Conservation (phyloP, 257 asterid genomes). For the Salvia splendens region DNA sequence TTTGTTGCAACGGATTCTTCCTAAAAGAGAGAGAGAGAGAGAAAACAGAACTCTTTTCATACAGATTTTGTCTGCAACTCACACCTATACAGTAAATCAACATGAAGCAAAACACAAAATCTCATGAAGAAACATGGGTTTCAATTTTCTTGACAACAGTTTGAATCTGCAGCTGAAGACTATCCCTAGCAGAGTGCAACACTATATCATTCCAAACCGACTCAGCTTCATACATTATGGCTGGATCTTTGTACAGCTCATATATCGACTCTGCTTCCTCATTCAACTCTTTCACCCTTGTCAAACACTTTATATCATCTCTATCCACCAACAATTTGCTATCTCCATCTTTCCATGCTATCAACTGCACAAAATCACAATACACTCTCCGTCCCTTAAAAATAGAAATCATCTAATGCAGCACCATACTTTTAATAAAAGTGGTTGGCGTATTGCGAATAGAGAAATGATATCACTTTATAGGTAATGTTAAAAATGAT, state of each 20-base stretch:
- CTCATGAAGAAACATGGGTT: constrained; percentile 10
- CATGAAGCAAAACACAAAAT: background rate
- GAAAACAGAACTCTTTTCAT: too few relatives aligned
- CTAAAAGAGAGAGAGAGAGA: too few relatives aligned
- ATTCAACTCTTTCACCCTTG: constrained; percentile 57
- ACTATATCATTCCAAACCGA: constrained; percentile 74
- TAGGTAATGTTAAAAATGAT: too few relatives aligned
- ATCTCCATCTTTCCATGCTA: constrained; percentile 90
- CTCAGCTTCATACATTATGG: constrained; percentile 38
- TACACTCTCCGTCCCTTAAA: too few relatives aligned
- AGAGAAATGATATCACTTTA: too few relatives aligned
- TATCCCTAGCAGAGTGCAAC: constrained; percentile 48
- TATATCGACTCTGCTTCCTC: constrained; percentile 77
- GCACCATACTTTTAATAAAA: too few relatives aligned
- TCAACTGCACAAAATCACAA: constrained; percentile 48
- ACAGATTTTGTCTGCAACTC: too few relatives aligned
- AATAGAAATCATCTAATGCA: too few relatives aligned
- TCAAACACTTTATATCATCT: constrained; percentile 63
- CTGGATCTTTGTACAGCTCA: constrained; percentile 53
- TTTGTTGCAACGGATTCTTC: too few relatives aligned
- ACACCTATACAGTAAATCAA: background rate
- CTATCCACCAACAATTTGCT: constrained; percentile 67
- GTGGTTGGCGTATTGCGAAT: too few relatives aligned
- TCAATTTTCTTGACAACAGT: constrained; percentile 56
- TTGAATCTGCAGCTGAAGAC: constrained; percentile 57